phyloP scores from a whole-genome alignment of 208 protist genomes.

The Vickermania ingenoplastis region DNA sequence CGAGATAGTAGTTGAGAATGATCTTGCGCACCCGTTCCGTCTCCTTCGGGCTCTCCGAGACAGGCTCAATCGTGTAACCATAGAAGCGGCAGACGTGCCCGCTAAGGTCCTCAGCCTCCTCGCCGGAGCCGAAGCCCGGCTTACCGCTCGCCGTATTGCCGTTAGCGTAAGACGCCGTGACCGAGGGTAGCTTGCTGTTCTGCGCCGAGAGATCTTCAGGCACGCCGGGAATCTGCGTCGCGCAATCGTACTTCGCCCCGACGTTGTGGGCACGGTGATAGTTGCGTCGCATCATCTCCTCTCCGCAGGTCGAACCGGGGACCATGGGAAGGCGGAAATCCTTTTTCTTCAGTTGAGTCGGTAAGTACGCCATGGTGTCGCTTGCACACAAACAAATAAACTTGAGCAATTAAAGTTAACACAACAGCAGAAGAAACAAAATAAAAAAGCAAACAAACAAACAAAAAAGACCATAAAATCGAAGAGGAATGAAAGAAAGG shows the following conservation, averaged over 20 bases:
- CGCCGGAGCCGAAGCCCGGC: not conserved
- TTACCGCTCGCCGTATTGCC: constrained; percentile 5
- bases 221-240: constrained; percentile 40
- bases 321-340: constrained; percentile 88
- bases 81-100: constrained; percentile 90
- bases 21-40: constrained; percentile 84
- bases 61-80: constrained; percentile 91
- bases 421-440: too few relatives aligned
- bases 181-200: constrained; percentile 15
- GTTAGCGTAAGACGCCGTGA: constrained; percentile 12
- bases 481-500: not conserved
- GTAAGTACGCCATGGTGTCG: constrained; percentile 48
- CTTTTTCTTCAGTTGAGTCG: constrained; percentile 79
- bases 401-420: not conserved
- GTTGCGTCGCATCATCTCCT: constrained; percentile 87
- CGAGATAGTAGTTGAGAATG: constrained; percentile 90
- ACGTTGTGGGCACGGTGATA: constrained; percentile 76
- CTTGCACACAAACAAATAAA: too few relatives aligned
- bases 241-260: constrained; percentile 27
- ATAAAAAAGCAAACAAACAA: constrained; percentile 1
- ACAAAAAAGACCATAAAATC: not conserved
- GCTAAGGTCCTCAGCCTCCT: constrained; percentile 31
- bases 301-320: constrained; percentile 73
- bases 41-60: constrained; percentile 92
- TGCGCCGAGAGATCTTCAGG: constrained; percentile 36